Evolutionary conservation across 345 rosid species (phyloP).

Genomic region (Rubroshorea leprosula): DNA sequence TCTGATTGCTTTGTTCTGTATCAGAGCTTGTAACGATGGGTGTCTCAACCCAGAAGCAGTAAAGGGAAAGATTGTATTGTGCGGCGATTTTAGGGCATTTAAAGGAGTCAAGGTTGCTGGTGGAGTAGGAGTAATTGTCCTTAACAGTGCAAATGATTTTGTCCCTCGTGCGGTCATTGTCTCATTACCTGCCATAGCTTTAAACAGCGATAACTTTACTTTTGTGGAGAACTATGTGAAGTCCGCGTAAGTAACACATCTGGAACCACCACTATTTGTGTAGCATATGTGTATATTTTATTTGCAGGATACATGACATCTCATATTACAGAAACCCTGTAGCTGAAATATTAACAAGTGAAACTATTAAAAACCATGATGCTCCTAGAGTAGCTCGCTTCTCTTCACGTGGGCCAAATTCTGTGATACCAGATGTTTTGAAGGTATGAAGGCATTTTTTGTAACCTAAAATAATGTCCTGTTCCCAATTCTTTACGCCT

Average conservation of each 20-base stretch:
- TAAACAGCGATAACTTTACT: neutral
- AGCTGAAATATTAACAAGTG: conserved; percentile 14
- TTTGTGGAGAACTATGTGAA: conserved; percentile 23
- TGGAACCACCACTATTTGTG: neutral
- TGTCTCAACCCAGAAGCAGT: conserved; percentile 33
- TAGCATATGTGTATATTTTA: neutral
- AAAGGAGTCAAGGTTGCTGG: conserved; percentile 19
- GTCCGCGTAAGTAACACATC: conserved; percentile 20
- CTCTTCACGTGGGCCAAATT: conserved; percentile 12
- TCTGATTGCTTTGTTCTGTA: neutral
- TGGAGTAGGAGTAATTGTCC: conserved; percentile 29
- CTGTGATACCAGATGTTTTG: neutral
- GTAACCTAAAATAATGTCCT: neutral
- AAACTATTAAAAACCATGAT: neutral
- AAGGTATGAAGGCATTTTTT: neutral
- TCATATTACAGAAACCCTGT: conserved; percentile 11
- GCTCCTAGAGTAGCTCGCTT: conserved; percentile 6
- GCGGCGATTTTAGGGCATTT: conserved; percentile 10
- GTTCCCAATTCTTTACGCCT: neutral
- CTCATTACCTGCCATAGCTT: conserved; percentile 16
- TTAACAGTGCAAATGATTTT: neutral
- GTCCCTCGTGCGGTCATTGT: neutral
- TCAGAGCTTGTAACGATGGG: conserved; percentile 33
- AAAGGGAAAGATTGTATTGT: conserved; percentile 51
- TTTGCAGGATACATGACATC: neutral